A percentile compares a stretch with the other conserved stretches of the same genome.
Evolutionary conservation across 2,329 filamentous ascomycete genomes (phyloP).

Genomic region (Nemania serpens): DNA sequence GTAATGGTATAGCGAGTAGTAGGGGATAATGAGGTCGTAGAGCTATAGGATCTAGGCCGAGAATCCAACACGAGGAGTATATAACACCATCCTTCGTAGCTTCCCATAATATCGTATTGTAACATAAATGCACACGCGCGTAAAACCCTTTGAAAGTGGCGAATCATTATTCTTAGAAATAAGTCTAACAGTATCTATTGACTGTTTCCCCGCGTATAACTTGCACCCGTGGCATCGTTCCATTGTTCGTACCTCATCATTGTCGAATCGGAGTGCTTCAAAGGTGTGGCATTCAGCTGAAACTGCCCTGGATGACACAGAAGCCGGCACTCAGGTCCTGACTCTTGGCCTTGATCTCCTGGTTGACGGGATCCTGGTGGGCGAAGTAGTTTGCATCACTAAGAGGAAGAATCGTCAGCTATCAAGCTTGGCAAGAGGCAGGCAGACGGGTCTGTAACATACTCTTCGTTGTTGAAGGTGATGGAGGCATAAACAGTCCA

Average conservation of each 20-base stretch:
- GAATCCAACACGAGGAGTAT: too few species aligned
- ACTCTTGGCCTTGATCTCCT: conserved; percentile 24
- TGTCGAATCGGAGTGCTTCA: background rate
- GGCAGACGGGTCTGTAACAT: background rate
- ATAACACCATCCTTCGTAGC: too few species aligned
- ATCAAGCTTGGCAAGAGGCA: too few species aligned
- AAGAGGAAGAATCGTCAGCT: background rate
- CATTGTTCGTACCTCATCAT: conserved; percentile 17
- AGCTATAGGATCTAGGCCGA: too few species aligned
- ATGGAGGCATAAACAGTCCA: conserved; percentile 25
- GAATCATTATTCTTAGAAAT: conserved; percentile 7
- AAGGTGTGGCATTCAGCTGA: background rate
- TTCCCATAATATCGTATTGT: too few species aligned
- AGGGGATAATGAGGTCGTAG: too few species aligned
- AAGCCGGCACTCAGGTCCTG: conserved; percentile 11
- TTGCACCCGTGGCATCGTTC: conserved; percentile 7
- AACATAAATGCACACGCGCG: background rate
- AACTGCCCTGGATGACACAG: conserved; percentile 22
- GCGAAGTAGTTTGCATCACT: conserved; percentile 28
- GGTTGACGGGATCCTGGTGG: conserved; percentile 25
- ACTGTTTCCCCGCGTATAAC: background rate
- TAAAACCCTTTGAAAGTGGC: background rate
- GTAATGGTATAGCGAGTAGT: too few species aligned
- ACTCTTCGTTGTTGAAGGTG: conserved; percentile 26
- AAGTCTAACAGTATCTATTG: conserved; percentile 11